Conservation (phyloP, 2,329 filamentous ascomycete genomes). For the Pestalotiopsis sp. region DNA sequence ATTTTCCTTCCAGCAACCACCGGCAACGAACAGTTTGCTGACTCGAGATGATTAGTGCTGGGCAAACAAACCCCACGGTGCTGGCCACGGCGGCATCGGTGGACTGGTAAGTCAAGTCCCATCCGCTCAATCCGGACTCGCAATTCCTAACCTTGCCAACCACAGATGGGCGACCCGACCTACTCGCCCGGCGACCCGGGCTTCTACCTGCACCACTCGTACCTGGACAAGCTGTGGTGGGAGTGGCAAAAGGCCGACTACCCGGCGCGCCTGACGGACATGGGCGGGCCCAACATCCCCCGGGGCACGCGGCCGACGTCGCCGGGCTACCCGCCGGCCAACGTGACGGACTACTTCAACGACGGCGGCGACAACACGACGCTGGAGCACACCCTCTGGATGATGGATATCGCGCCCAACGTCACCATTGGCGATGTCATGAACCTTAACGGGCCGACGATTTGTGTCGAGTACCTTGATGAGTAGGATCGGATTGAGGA, state of each 20-base stretch:
- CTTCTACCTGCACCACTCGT: conserved; percentile 33
- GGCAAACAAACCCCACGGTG: conserved; percentile 21
- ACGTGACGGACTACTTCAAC: conserved; percentile 22
- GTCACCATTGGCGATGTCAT: conserved; percentile 29
- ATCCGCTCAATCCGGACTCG: too few relatives aligned
- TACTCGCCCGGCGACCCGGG: conserved; percentile 35
- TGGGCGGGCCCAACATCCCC: conserved; percentile 22
- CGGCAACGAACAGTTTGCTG: neutral
- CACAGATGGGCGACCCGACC: conserved; percentile 18
- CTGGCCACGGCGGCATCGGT: conserved; percentile 26
- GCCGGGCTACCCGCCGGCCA: neutral
- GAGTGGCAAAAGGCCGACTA: conserved; percentile 29
- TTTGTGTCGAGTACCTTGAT: conserved; percentile 24
- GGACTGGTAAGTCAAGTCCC: conserved; percentile 10
- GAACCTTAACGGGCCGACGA: conserved; percentile 21
- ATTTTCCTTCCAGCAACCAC: neutral
- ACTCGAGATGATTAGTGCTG: conserved; percentile 16
- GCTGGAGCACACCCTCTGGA: conserved; percentile 30
- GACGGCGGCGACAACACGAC: conserved; percentile 23
- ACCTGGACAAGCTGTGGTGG: conserved; percentile 32
- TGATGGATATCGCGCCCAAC: conserved; percentile 24
- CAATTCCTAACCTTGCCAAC: neutral
- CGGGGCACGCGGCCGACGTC: neutral
- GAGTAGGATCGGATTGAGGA: neutral
- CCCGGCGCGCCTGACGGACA: conserved; percentile 24